phyloP scores from a whole-genome alignment of 1,284 basidiomycete genomes.

The Stygiomarasmius scandens region DNA sequence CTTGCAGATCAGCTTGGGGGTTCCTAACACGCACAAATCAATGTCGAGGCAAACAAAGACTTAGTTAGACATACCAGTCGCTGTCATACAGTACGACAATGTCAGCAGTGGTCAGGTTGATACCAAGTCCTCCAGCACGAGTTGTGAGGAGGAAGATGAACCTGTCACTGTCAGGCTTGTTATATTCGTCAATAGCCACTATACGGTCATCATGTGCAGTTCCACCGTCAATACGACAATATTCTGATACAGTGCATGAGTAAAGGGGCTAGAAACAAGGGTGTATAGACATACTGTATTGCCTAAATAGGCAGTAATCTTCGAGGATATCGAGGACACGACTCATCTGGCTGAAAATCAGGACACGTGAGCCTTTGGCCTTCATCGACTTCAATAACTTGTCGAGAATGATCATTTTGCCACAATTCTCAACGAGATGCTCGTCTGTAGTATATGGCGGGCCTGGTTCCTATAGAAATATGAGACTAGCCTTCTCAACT shows the following conservation, averaged over 20 bases:
- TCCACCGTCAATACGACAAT: slow-evolving; percentile 95
- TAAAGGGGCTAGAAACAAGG: slow-evolving; percentile 3
- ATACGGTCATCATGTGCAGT: slow-evolving; percentile 98
- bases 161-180: slow-evolving; percentile 92
- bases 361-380: slow-evolving; percentile 89
- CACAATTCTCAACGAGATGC: slow-evolving; percentile 92
- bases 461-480: slow-evolving; percentile 74
- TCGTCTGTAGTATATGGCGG: slow-evolving; percentile 99
- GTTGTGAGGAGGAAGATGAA: slow-evolving; percentile 98
- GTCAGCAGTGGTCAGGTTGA: slow-evolving; percentile 96
- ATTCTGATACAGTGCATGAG: slow-evolving; percentile 55
- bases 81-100: slow-evolving; percentile 97
- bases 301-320: slow-evolving; percentile 95
- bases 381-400: slow-evolving; percentile 90
- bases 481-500: background rate
- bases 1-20: slow-evolving; percentile 97
- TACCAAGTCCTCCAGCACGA: slow-evolving; percentile 96
- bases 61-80: slow-evolving; percentile 67
- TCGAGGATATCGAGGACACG: slow-evolving; percentile 93
- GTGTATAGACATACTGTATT: slow-evolving; percentile 67
- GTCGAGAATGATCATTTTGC: slow-evolving; percentile 98
- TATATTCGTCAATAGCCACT: slow-evolving; percentile 96
- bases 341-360: slow-evolving; percentile 99
- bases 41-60: slow-evolving; percentile 8
- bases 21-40: slow-evolving; percentile 59